Evolutionary conservation across 768 basidiomycete genomes (phyloP), one percentile per base, ranked within the genome.

Genomic region (Omphalotus guepiniiformis): DNA sequence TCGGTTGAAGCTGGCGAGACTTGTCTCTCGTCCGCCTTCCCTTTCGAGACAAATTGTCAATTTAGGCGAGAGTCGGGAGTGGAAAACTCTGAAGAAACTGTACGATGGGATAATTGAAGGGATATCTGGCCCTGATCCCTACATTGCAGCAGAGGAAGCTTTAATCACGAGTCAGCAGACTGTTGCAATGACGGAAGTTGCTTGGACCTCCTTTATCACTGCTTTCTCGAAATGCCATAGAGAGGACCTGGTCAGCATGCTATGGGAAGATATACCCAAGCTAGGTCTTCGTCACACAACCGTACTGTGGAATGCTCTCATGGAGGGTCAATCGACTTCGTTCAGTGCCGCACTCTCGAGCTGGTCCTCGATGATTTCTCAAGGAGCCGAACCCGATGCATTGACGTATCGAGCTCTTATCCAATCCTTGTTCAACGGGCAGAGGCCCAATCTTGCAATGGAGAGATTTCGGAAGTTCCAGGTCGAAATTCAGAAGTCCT

Each of bases 321-420:
- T 93, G 29, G 76, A 82, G 39, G 78, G 80, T 6, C 83, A 84
- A 54, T 75, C 71, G 26, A 66, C 73, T 39, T 71, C 77, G 42
- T 62, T 73, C 13, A 68, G 72, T 2, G 73, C 80, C 43, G 80
- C 85, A 9, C 63, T 82, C 38, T 65, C 65, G 7, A 73, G 77
- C 1, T 93, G 89, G 87, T 61, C 73, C 28, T 58, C 74, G 48
- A 88, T 94, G 83, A 53, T 64, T 23, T 59, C 70, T n/a, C 64
- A 73, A 49, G 74, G 76, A 1, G 63, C 84, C 30, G 57, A 71
- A 47, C 88, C 88, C 5, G 82, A 85, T 51, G 60, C 75, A 6
- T 62, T 80, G 43, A 70, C 82, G 11, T 90, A 90, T 61, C 78
- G 85, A 30, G 80, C 87, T 19, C 66, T 92, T 34, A 77, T 93